Percentiles rank a stretch among this genome's conserved stretches.
Conservation (phyloP, 2,329 filamentous ascomycete species). For the Alternaria solani region DNA sequence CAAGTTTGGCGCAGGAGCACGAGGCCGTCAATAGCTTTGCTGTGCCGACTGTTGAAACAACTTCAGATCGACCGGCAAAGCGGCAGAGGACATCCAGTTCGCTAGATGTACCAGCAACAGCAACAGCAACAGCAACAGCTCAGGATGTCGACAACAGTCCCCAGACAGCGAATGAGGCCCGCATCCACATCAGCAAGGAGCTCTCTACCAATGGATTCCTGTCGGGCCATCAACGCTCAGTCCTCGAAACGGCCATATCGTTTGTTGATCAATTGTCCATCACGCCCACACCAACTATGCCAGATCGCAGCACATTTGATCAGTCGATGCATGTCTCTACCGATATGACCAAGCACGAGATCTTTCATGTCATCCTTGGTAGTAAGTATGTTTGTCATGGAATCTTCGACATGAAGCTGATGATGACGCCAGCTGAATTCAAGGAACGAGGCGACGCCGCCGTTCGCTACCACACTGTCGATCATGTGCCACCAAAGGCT, state of each 20-base stretch:
- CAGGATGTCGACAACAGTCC: constrained; percentile 28
- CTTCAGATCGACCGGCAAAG: constrained; percentile 30
- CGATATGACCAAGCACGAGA: constrained; percentile 35
- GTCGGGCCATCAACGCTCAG: constrained; percentile 37
- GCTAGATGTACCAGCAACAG: constrained; percentile 12
- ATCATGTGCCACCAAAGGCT: constrained; percentile 42
- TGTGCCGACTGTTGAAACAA: constrained; percentile 4
- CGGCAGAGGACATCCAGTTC: constrained; percentile 31
- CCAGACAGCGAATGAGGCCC: constrained; percentile 36
- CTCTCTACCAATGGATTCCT: constrained; percentile 38
- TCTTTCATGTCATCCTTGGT: constrained; percentile 38
- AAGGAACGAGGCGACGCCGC: constrained; percentile 21
- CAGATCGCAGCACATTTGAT: constrained; percentile 36
- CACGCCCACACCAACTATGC: constrained; percentile 29
- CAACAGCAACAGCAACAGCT: constrained; percentile 15
- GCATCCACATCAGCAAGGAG: constrained; percentile 40
- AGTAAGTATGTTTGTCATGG: constrained; percentile 20
- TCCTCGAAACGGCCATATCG: constrained; percentile 41
- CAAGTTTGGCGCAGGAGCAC: constrained; percentile 8
- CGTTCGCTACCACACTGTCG: constrained; percentile 35
- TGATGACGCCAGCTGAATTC: constrained; percentile 25
- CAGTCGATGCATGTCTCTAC: constrained; percentile 35
- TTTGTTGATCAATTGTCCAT: constrained; percentile 43
- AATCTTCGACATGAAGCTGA: not conserved
- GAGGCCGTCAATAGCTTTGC: not conserved